Evolutionary conservation across 2,329 filamentous ascomycete species (phyloP).

Genomic region (Thielaviopsis ethacetica): DNA sequence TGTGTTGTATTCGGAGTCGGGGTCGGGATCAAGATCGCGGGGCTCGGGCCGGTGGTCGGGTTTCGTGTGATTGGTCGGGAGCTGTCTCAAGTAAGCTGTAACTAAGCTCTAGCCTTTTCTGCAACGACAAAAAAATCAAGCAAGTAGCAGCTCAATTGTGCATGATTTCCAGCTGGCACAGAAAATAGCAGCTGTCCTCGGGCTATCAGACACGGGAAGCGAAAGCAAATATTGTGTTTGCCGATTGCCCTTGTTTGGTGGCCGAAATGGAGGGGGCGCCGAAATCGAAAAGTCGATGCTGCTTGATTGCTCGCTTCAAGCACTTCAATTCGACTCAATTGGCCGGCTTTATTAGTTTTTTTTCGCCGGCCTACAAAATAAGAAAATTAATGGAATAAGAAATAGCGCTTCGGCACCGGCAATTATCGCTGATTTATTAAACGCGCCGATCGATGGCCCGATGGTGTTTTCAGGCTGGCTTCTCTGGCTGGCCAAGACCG

Average conservation of each 20-base stretch:
- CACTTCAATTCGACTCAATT: background rate
- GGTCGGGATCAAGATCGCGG: background rate
- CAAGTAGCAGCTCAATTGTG: background rate
- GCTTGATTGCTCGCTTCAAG: background rate
- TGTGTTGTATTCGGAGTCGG: background rate
- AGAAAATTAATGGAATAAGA: background rate
- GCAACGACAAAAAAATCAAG: background rate
- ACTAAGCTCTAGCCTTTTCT: background rate
- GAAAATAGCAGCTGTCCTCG: background rate
- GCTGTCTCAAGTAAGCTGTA: background rate
- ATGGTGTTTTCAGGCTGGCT: too few relatives aligned
- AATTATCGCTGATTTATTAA: too few relatives aligned
- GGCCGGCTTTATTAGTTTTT: background rate
- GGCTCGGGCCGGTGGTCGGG: background rate
- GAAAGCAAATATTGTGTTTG: background rate
- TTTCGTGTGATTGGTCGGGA: background rate
- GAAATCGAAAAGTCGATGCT: background rate
- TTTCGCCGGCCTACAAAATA: background rate
- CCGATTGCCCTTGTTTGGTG: background rate
- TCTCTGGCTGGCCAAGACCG: too few relatives aligned
- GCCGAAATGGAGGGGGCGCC: background rate
- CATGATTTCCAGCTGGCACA: background rate
- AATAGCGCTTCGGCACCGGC: background rate
- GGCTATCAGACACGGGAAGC: background rate
- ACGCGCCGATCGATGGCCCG: too few relatives aligned